phyloP scores from a whole-genome alignment of 192 early-diverging fungal species.

The Phlyctochytrium arcticum region DNA sequence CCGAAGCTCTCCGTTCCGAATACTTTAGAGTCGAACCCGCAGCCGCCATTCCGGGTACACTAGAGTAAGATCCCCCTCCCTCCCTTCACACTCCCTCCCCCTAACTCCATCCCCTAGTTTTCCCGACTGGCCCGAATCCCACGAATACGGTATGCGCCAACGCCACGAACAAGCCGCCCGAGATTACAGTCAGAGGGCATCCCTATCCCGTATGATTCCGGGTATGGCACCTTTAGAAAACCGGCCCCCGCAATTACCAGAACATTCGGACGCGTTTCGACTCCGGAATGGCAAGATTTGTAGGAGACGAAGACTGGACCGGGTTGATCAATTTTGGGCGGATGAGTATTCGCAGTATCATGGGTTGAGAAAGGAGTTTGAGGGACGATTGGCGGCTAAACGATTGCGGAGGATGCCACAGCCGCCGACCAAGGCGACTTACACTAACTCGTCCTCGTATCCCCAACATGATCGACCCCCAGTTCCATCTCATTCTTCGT shows the following conservation, averaged over 20 bases:
- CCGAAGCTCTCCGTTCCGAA: constrained; percentile 72
- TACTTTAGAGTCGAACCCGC: constrained; percentile 51
- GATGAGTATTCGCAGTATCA: too few species aligned
- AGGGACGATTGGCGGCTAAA: too few species aligned
- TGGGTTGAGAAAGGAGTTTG: too few species aligned
- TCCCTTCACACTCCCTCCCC: too few species aligned
- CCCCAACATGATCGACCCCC: too few species aligned
- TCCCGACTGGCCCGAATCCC: background rate
- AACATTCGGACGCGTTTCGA: background rate
- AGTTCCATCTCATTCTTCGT: too few species aligned
- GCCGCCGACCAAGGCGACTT: too few species aligned
- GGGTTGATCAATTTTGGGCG: too few species aligned
- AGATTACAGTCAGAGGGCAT: background rate
- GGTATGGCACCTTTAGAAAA: background rate
- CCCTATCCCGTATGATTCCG: background rate
- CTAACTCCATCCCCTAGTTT: background rate
- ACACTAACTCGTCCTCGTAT: too few species aligned
- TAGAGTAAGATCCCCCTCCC: constrained; percentile 30
- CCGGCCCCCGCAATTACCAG: background rate
- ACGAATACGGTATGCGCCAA: background rate
- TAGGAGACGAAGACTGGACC: background rate
- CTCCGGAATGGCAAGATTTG: background rate
- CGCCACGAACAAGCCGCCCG: background rate
- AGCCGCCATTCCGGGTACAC: constrained; percentile 14
- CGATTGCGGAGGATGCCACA: too few species aligned